Evolutionary conservation across 192 early-diverging fungal genomes (phyloP), one percentile per base, ranked within the genome.

Genomic region (Spizellomyces sp.): DNA sequence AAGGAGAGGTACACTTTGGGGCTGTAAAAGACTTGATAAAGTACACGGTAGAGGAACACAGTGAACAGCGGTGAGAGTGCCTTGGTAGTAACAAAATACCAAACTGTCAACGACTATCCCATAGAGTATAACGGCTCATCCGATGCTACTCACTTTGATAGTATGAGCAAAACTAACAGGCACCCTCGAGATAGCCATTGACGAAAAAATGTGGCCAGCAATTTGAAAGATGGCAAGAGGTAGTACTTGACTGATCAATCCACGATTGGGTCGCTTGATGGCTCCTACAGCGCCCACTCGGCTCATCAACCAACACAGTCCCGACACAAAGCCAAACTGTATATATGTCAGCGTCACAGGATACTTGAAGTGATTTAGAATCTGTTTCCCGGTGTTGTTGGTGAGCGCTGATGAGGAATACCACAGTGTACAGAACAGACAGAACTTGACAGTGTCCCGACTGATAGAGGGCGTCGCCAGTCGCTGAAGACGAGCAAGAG

Each of bases 21-120:
- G 17, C 87, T 79, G 71, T 95, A 93, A 22, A 74, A 80, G 56
- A 92, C 86, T 48, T 79, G 54, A 67, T 88, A 94, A 46, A 91
- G 66, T 50, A 92, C 70, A 10, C 89, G 82, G 76, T 94, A 95
- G 42, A 91, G 84, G 19, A 86, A 62, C 5, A 95, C 92, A 5
- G 93, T 96, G 70, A 96, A 95, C 42, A 96, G 79, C 12, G 94
- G 94, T 21, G 92, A 92, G 5, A 95, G 73, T 8, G 94, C 93
- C 83, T 84, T 59, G 17, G 7, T 80, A 17, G 69, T 9, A n/a
- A 47, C 45, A 14, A 15, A 64, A 9, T 21, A 46, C 44, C 9
- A 45, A 14, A 46, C 10, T 44, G 8, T 17, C 62, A 67, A 64
- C 3, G 63, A 4, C 27, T 0, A 36, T 36, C 27, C 27, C 27